A percentile compares a stretch with the other conserved stretches of the same genome.
Conservation (phyloP, 2,329 filamentous ascomycete species). For the Paracoccidioides brasiliensis region DNA sequence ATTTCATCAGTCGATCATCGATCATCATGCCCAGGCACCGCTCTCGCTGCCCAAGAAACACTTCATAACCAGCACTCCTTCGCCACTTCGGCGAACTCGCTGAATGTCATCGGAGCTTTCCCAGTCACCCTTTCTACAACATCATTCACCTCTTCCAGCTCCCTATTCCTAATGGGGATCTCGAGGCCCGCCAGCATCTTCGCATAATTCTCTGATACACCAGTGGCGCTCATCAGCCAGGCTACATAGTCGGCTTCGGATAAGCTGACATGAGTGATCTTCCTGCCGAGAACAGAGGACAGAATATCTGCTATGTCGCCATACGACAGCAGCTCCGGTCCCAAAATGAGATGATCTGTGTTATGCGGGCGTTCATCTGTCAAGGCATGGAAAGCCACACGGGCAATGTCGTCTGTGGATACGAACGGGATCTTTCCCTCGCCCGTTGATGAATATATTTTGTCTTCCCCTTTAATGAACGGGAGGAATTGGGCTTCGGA, state of each 20-base stretch:
- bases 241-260: constrained; percentile 13
- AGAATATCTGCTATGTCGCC: constrained; percentile 26
- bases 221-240: constrained; percentile 7
- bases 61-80: constrained; percentile 13
- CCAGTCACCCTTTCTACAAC: constrained; percentile 25
- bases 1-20: no score
- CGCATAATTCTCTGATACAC: constrained; percentile 23
- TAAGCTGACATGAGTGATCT: constrained; percentile 26
- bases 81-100: constrained; percentile 6
- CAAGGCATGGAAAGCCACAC: constrained; percentile 9
- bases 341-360: constrained; percentile 21
- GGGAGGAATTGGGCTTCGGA: constrained; percentile 19
- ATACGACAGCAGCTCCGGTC: constrained; percentile 27
- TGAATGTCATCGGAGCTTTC: constrained; percentile 19
- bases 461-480: constrained; percentile 28
- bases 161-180: constrained; percentile 20
- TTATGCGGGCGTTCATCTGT: constrained; percentile 9
- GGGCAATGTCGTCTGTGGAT: constrained; percentile 9
- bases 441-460: constrained; percentile 33
- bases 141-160: constrained; percentile 26
- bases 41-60: no score
- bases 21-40: no score
- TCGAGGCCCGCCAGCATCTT: constrained; percentile 20
- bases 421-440: constrained; percentile 18
- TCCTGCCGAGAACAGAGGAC: constrained; percentile 19